Evolutionary conservation across 805 yeast genomes (phyloP).

Genomic region (Blastobotrys robertii): DNA sequence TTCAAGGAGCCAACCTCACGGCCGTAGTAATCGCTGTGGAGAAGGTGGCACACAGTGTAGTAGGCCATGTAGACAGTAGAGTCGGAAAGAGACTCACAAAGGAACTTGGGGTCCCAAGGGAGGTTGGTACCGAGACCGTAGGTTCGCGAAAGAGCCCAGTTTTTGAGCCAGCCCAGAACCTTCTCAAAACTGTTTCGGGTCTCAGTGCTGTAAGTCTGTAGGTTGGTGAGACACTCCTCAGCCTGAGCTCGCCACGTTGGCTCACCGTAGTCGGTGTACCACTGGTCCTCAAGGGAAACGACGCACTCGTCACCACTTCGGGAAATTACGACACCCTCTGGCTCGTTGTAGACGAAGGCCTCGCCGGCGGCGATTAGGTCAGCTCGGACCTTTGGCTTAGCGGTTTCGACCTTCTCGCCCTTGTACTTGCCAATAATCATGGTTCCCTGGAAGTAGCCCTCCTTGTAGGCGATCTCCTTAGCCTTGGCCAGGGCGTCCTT

Average conservation of each 20-base stretch:
- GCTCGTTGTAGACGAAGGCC: slow-evolving; percentile 90
- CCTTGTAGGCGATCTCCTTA: slow-evolving; percentile 91
- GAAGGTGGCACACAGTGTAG: slow-evolving; percentile 79
- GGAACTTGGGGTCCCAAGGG: slow-evolving; percentile 93
- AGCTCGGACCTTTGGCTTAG: slow-evolving; percentile 76
- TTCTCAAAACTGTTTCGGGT: slow-evolving; percentile 88
- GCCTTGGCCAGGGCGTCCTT: slow-evolving; percentile 78
- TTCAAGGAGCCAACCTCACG: slow-evolving; percentile 58
- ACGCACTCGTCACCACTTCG: slow-evolving; percentile 96
- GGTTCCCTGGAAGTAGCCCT: slow-evolving; percentile 86
- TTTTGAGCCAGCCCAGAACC: slow-evolving; percentile 90
- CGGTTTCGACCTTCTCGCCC: slow-evolving; percentile 85
- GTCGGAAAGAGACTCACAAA: slow-evolving; percentile 91
- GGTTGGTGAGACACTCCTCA: slow-evolving; percentile 58
- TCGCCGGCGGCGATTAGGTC: slow-evolving; percentile 69
- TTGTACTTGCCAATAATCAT: slow-evolving; percentile 71
- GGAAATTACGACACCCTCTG: slow-evolving; percentile 80
- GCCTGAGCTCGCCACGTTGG: slow-evolving; percentile 77
- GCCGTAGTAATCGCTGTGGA: slow-evolving; percentile 85
- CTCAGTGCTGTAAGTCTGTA: slow-evolving; percentile 76
- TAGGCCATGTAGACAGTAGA: slow-evolving; percentile 93
- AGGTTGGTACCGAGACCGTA: slow-evolving; percentile 91
- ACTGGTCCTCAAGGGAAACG: slow-evolving; percentile 95
- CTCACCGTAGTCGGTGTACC: slow-evolving; percentile 98
- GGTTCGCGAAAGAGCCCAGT: slow-evolving; percentile 97